Base-by-base conservation (phyloP, 768 basidiomycete genomes). In the Russula sp. region DNA sequence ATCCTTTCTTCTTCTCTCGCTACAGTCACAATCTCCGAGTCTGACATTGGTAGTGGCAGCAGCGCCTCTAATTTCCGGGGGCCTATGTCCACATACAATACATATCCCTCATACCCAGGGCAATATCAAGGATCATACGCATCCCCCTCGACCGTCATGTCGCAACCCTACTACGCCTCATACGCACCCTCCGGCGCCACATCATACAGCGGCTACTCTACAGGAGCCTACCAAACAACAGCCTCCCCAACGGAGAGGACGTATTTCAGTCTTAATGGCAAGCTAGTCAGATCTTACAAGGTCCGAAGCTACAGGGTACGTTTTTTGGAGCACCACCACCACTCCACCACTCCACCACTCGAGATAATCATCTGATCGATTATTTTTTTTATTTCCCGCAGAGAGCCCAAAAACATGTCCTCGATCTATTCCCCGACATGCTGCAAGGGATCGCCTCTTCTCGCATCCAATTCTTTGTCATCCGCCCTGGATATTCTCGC, bases 381-480 rank as follows among this genome's bases (percentile, higher is more conserved):
- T 6, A 6, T 36, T 3, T 44, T n/a, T 13, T 10, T 22, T 22
- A 2, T 0, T 5, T 14, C 38, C 38, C 5, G 36, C 16, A 65
- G 64, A 46, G 32, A 1, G 59, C 64, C 8, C 64, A 65, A 32
- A 61, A 50, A 30, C 64, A 61, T 30, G 59, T 57, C 40, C 42
- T 61, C 1, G 16, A 56, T 40, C n/a, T 65, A 24, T 65, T 46
- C 16, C 64, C 64, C 10, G 64, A 65, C 20, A 0, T 38, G 42
- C 40, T 65, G 32, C 14, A 46, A 22, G 64, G 64, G 20, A 16
- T 65, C 26, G 64, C 64, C 2, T 51, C 64, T 1, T 65, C 64
- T n/a, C 64, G 64, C 50, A 57, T 65, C 49, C 59, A 65, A 49
- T 65, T 65, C n/a, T 65, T 52, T 22, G 64, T 65, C 4, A 42